Conservation (phyloP, 441 rosid genomes). For the Gossypium aridum region DNA sequence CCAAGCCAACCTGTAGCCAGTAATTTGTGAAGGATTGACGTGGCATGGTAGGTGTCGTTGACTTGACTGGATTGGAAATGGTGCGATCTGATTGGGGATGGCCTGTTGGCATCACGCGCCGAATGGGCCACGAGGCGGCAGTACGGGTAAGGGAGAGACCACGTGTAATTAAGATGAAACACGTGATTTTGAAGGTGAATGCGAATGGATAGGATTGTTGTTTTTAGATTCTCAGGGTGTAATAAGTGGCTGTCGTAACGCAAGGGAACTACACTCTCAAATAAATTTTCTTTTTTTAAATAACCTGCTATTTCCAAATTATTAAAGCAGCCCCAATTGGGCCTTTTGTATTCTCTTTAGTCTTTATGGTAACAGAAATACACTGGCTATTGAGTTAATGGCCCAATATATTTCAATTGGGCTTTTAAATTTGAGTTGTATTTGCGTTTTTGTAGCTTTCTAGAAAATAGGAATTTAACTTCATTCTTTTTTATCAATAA, state of each 20-base stretch:
- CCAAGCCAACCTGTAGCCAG: neutral
- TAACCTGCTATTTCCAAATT: too few relatives aligned
- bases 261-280: neutral
- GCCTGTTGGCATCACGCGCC: neutral
- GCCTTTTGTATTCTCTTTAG: neutral
- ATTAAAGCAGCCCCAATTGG: neutral
- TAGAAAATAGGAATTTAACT: too few relatives aligned
- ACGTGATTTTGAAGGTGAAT: neutral
- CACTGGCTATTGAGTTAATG: neutral
- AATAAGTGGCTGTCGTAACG: neutral
- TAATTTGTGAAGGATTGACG: conserved; percentile 9
- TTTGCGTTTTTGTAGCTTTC: neutral
- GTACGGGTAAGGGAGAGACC: neutral
- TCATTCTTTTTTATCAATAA: too few relatives aligned
- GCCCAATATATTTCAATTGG: neutral
- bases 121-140: neutral
- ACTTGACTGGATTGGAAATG: neutral
- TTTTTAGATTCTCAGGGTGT: neutral
- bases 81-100: neutral
- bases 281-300: too few relatives aligned
- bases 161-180: neutral
- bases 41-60: neutral
- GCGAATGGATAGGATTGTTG: neutral
- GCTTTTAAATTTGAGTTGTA: neutral
- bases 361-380: neutral